Conservation (phyloP, 1,284 basidiomycete genomes). For the Kalmanozyma brasiliensis region DNA sequence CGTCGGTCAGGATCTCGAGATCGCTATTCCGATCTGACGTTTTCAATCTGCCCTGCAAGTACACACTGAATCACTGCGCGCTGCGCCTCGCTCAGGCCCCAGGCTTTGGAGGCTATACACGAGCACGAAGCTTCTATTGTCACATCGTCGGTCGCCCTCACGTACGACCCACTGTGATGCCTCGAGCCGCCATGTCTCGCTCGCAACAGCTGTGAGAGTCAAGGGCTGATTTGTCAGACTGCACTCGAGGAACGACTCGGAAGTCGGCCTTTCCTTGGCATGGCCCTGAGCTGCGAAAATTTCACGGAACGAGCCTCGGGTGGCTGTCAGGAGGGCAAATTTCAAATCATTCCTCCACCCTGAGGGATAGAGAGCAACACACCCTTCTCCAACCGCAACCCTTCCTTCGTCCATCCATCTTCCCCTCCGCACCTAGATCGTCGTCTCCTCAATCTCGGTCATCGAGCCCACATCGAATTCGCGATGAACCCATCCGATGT, state of each 20-base stretch:
- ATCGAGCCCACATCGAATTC: too few species aligned
- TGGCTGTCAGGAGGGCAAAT: constrained; percentile 18
- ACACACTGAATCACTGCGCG: too few species aligned
- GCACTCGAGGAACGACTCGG: constrained; percentile 2
- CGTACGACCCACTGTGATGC: too few species aligned
- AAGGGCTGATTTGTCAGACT: constrained; percentile 30
- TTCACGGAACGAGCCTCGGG: constrained; percentile 15
- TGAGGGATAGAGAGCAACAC: background rate
- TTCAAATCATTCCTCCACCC: constrained; percentile 37
- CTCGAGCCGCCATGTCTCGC: too few species aligned
- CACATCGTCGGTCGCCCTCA: too few species aligned
- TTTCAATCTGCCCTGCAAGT: too few species aligned
- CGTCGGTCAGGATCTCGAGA: too few species aligned
- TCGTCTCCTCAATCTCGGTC: background rate
- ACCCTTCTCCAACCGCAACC: background rate
- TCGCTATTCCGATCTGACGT: too few species aligned
- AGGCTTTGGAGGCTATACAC: too few species aligned
- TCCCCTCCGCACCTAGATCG: background rate
- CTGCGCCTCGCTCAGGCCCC: too few species aligned
- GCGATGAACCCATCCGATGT: constrained; percentile 40
- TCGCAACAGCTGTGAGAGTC: too few species aligned
- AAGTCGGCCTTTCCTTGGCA: constrained; percentile 19
- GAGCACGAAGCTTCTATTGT: too few species aligned
- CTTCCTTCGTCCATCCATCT: background rate
- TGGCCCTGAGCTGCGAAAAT: constrained; percentile 13